Evolutionary conservation across 306 rosid genomes (phyloP).

Genomic region (Gleditsia sinensis): DNA sequence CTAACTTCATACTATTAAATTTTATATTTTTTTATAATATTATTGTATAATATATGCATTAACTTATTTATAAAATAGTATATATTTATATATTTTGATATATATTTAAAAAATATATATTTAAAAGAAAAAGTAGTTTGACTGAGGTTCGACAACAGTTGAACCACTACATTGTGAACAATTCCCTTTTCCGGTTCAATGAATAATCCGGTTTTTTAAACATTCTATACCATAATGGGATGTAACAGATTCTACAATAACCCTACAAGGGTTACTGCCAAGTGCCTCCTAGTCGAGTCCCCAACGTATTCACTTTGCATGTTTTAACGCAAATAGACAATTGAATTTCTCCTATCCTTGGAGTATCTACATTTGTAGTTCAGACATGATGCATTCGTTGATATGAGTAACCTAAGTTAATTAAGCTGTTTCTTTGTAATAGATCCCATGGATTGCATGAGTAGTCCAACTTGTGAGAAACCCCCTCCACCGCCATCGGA

Average conservation of each 20-base stretch:
- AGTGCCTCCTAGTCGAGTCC: conserved; percentile 20
- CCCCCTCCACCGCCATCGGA: conserved; percentile 83
- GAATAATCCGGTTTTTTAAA: no score
- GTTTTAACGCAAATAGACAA: conserved; percentile 28
- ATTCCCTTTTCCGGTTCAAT: no score
- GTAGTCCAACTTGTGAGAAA: conserved; percentile 53
- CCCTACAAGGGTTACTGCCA: conserved; percentile 27
- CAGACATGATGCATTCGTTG: conserved; percentile 28
- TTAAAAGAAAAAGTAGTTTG: no score
- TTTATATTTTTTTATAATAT: no score
- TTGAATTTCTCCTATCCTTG: conserved; percentile 27
- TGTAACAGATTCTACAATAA: conserved; percentile 22
- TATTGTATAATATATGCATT: no score
- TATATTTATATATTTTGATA: no score
- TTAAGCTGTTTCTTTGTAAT: conserved; percentile 44
- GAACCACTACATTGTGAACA: no score
- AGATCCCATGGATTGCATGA: conserved; percentile 44
- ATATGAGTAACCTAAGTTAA: conserved; percentile 30
- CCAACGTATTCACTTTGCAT: conserved; percentile 25
- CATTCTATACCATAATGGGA: conserved; percentile 25
- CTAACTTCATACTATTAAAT: no score
- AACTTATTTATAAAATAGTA: no score
- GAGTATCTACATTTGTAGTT: conserved; percentile 39
- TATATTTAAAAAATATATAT: no score
- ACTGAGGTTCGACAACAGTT: no score